Base-by-base conservation (phyloP, 108 stramenopile species). In the Asterionellopsis glacialis region DNA sequence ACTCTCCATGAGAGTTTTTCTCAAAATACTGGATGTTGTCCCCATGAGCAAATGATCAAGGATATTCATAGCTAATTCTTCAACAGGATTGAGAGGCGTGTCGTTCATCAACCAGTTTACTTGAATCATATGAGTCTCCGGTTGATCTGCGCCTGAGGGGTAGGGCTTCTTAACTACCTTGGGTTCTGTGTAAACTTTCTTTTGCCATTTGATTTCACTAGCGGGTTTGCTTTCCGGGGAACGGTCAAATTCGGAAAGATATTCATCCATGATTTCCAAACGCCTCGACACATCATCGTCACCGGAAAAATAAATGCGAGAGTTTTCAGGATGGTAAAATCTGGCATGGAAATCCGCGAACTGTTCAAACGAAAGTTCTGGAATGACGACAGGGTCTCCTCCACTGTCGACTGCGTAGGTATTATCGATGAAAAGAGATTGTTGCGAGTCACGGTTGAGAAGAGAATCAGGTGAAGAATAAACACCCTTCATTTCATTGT, bases 401-500 rank as follows among this genome's bases (percentile, higher is more conserved):
- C 99, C 99, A 62, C 82, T 85, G 68, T 97, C 96, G 0, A 96
- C 91, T 15, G 78, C 86, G 60, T 99, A 99, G 9, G 95, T 88
- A 66, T 91, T 97, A 75, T 95, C 94, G 3, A 96, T 96, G 61
- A 98, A 98, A 38, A 98, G 65, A 33, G 85, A 82, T 68, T 91
- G 80, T 73, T 97, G 97, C 23, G 90, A 79, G 49, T 94, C 95
- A 26, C 95, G 75, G 51, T 75, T 80, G 53, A 96, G 55, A 21
- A 95, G 76, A 12, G 91, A 88, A 65, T 97, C 97, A 11, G 98
- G 90, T 39, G 79, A 82, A 21, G 91, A 93, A 64, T 98, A 98
- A 9, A 98, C 98, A 21, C 99, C 99, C 80, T 99, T 99, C 99
- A 99, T 99, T 81, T 99, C 99, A 61, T 98, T 98, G 87, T 88